phyloP scores from a whole-genome alignment of 108 stramenopile genomes.

The Conticribra weissflogii region DNA sequence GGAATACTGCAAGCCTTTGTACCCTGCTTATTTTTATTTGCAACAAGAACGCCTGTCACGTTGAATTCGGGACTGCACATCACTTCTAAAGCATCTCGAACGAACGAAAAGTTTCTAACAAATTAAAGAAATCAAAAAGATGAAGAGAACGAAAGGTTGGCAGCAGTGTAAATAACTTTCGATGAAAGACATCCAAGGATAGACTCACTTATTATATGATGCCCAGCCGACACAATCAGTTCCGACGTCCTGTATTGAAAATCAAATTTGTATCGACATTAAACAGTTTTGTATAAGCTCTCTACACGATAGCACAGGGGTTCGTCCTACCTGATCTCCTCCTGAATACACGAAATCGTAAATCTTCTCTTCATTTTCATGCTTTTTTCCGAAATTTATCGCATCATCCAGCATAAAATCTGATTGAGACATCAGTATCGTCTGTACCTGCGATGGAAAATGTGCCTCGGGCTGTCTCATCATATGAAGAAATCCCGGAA shows the following conservation, averaged over 20 bases:
- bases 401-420: constrained; percentile 47
- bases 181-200: neutral
- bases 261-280: neutral
- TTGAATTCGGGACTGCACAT: constrained; percentile 54
- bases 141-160: too few relatives aligned
- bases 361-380: constrained; percentile 29
- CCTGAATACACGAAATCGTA: constrained; percentile 55
- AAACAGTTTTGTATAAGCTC: too few relatives aligned
- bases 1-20: constrained; percentile 48
- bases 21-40: constrained; percentile 43
- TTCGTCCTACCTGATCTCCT: constrained; percentile 37
- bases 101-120: constrained; percentile 42
- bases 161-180: too few relatives aligned
- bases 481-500: constrained; percentile 53
- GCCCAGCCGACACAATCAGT: constrained; percentile 52
- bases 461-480: constrained; percentile 37
- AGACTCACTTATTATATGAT: constrained; percentile 29
- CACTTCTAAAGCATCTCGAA: constrained; percentile 46
- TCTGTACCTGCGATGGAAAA: constrained; percentile 30
- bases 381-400: constrained; percentile 9
- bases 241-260: constrained; percentile 37
- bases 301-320: too few relatives aligned
- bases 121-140: too few relatives aligned
- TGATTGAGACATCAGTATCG: constrained; percentile 43
- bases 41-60: constrained; percentile 52